A percentile compares a stretch with the other conserved stretches of the same genome.
These are phyloP conservation scores for Solanum lignicaule DNA, from an alignment of 257 asterid genomes.

Conservation along the genomic window DNA sequence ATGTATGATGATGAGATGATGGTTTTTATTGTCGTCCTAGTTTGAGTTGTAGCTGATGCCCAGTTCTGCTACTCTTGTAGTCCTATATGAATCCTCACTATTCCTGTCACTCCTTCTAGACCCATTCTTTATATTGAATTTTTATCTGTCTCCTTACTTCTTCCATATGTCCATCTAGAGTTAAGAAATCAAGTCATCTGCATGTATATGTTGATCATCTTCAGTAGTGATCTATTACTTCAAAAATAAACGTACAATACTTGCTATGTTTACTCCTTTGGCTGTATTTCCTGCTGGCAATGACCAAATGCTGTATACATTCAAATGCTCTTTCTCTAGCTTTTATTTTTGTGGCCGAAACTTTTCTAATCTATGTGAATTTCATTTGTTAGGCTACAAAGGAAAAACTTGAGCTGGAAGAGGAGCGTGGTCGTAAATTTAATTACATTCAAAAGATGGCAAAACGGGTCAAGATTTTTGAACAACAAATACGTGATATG, in stretches of 20 bases:
- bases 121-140: neutral
- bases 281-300: neutral
- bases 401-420: slow-evolving; percentile 56
- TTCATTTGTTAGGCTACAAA: slow-evolving; percentile 49
- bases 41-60: neutral
- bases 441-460: slow-evolving; percentile 30
- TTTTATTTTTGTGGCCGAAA: neutral
- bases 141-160: neutral
- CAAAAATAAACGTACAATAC: neutral
- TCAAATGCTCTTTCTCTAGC: neutral
- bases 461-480: slow-evolving; percentile 36
- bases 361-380: neutral
- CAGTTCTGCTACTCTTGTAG: slow-evolving; percentile 2
- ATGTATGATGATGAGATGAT: neutral
- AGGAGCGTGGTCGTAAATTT: slow-evolving; percentile 29
- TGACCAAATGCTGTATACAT: neutral
- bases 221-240: neutral
- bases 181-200: neutral
- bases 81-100: neutral
- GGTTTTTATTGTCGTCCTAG: neutral
- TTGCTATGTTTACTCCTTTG: neutral
- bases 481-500: slow-evolving; percentile 55
- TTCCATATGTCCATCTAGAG: neutral
- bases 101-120: neutral
- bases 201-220: neutral